Percentiles rank a stretch among this genome's conserved stretches.
Conservation (phyloP, 2,329 filamentous ascomycete species). For the Sporothrix curviconia region DNA sequence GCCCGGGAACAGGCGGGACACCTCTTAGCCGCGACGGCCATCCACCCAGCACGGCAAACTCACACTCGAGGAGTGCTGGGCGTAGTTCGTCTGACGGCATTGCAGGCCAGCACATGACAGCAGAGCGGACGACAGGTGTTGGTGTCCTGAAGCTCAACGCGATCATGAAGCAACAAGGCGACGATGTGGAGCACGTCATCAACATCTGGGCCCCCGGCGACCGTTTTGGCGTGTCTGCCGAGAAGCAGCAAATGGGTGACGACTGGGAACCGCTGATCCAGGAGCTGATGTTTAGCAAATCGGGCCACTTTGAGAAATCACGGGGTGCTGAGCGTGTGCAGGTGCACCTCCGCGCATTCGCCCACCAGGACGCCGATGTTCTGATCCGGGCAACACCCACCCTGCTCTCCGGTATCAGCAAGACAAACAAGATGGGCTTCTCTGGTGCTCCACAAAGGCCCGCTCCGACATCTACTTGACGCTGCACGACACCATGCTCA, state of each 20-base stretch:
- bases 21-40: conserved; percentile 39
- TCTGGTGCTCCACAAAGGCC: conserved; percentile 82
- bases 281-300: conserved; percentile 65
- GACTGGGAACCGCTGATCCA: conserved; percentile 69
- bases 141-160: conserved; percentile 71
- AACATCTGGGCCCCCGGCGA: conserved; percentile 66
- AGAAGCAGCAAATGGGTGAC: conserved; percentile 52
- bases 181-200: conserved; percentile 69
- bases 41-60: conserved; percentile 53
- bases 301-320: conserved; percentile 69
- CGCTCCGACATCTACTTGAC: conserved; percentile 95
- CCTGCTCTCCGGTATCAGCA: conserved; percentile 69
- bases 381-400: conserved; percentile 86
- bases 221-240: conserved; percentile 38
- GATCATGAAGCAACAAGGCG: conserved; percentile 62
- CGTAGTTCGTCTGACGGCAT: conserved; percentile 14
- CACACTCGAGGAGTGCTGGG: conserved; percentile 29
- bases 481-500: conserved; percentile 69
- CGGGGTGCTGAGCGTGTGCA: conserved; percentile 69
- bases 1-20: conserved; percentile 28
- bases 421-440: conserved; percentile 87
- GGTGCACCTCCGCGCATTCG: conserved; percentile 72
- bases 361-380: conserved; percentile 66
- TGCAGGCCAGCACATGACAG: conserved; percentile 32
- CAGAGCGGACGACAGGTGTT: conserved; percentile 66